Conservation (phyloP, 352 stramenopile genomes). For the Pythium aristosporum region DNA sequence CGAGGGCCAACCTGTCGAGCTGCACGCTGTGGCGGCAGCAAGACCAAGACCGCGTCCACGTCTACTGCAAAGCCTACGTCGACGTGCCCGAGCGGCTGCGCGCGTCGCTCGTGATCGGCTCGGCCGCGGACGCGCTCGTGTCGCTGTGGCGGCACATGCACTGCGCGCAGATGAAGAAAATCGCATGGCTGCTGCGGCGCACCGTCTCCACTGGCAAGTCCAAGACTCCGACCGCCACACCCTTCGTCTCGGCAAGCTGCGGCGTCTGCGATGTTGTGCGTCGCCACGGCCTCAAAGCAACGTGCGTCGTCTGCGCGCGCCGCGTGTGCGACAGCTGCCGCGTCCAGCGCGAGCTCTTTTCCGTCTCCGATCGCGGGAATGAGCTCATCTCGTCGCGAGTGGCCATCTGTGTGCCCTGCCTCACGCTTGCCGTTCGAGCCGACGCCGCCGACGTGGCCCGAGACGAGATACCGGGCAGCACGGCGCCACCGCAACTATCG, state of each 20-base stretch:
- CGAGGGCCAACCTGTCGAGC: constrained; percentile 48
- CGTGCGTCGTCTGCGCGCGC: constrained; percentile 22
- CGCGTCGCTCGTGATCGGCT: constrained; percentile 36
- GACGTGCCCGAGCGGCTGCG: constrained; percentile 47
- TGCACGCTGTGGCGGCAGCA: constrained; percentile 51
- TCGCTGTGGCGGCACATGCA: constrained; percentile 42
- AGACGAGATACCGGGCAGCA: constrained; percentile 21
- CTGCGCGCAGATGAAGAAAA: constrained; percentile 67
- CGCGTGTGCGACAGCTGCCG: constrained; percentile 23
- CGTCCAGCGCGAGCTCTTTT: constrained; percentile 24
- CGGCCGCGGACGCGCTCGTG: constrained; percentile 39
- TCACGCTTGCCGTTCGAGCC: constrained; percentile 22
- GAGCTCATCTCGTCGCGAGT: constrained; percentile 11
- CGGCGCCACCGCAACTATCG: neutral
- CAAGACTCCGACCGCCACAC: neutral
- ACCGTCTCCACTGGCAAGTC: neutral
- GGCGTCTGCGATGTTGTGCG: constrained; percentile 13
- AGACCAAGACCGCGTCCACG: constrained; percentile 18
- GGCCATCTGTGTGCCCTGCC: constrained; percentile 26
- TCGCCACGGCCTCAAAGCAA: neutral
- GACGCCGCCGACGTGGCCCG: constrained; percentile 23
- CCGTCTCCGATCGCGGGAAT: neutral
- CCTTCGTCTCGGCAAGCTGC: constrained; percentile 4
- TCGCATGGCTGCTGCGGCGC: constrained; percentile 48
- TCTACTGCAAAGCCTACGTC: constrained; percentile 47